Base-by-base conservation (phyloP, 2,329 filamentous ascomycete species). In the Dactylellina cionopaga region DNA sequence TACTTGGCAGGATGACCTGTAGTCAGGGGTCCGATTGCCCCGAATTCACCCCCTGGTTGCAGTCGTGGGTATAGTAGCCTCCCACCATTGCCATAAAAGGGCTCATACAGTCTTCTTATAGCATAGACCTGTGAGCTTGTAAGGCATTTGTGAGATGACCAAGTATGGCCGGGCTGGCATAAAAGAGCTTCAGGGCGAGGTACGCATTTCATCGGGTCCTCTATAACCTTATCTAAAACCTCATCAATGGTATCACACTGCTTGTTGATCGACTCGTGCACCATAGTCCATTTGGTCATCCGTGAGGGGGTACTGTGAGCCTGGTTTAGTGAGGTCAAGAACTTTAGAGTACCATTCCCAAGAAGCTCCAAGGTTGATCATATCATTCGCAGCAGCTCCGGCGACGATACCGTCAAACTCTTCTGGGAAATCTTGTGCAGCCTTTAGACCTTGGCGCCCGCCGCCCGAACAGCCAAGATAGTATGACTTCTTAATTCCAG, bases 171-270 rank as follows among this genome's bases (percentile, higher is more conserved):
- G 19, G 51, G 13, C 6, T 11, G n/a, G 27, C 80, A 82, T 9
- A 79, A 77, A 31, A 81, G 56, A 1, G 75, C 75, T 54, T 79
- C 77, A 0, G 80, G 76, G 52, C 77, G 69, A 2, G 80, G 80
- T 9, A 74, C 58, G 52, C 81, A 82, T 3, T 79, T 75, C 29
- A 76, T 75, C 0, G 81, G 78, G 35, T 81, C 78, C 54, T 81
- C 80, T 24, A 82, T 78, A 39, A 82, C 81, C 3, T 83, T 82
- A 75, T 86, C 84, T 9, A 78, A 76, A 11, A 81, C 80, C 17
- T 83, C 83, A 74, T 86, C 84, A 4, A 84, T 77, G 1, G 75
- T 75, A 72, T 86, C 84, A 75, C 84, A 86, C 76, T 85, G 83
- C 10, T 79, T 78, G 24, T 85, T 29, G 9, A 81, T 79, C 62